Base-by-base conservation (phyloP, 768 basidiomycete species). In the Tylopilus plumbeoviolaceoides region DNA sequence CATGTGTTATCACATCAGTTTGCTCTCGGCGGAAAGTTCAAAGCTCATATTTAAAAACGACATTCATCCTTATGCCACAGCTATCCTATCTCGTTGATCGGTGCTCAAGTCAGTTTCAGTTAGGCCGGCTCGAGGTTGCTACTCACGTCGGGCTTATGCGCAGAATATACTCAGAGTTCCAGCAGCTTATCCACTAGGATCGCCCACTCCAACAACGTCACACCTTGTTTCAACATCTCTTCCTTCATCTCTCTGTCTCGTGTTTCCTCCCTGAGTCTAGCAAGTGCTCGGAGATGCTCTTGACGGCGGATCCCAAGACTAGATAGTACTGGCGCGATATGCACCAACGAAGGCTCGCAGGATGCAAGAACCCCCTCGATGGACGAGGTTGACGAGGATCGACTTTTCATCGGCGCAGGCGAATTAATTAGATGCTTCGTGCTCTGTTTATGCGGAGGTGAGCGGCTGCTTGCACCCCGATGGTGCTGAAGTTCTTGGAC, bases 181-280 rank as follows among this genome's bases (percentile, higher is more conserved):
- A 78, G 79, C 56, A 87, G 64, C 61, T 72, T 80, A 67, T 89
- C 87, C 53, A 89, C 66, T 59, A 89, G 72, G 60, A 89, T 85
- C 20, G 87, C 87, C 87, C 87, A 89, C 60, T 89, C 87, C 70
- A 89, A 73, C 8, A 87, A 75, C 1, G 85, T 87, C 47, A 89
- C 73, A 1, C 87, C 87, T 59, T 78, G 72, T 62, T 71, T 79
- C 68, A 89, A 62, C 49, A 85, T 87, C 58, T 83, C 83, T 59
- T 85, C 84, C 67, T 77, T 84, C 44, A 89, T 75, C 64, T 88
- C 85, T 52, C 80, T 70, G 65, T 89, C 81, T 56, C 87, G 69
- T 20, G 83, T 88, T 54, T 80, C 82, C 50, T 85, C 84, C 35
- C 78, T 79, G 55, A 89, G 66, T 50, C 78, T 73, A 9, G 75